phyloP scores from a whole-genome alignment of 1,139 yeast species.

The Debaryomycetaceae sp. region DNA sequence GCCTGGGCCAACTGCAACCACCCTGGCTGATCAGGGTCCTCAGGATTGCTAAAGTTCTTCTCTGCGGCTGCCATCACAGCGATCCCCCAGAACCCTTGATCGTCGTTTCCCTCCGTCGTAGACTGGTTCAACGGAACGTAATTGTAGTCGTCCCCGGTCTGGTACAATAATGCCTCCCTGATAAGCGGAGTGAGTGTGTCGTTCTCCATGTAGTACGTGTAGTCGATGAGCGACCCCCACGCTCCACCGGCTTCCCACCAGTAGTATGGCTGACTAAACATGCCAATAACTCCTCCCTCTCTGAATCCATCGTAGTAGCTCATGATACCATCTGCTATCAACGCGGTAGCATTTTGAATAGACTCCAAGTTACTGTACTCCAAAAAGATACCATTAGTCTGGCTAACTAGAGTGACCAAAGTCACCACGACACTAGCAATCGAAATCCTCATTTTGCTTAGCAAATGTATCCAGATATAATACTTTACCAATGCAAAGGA shows the following conservation, averaged over 20 bases:
- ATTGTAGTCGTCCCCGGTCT: constrained; percentile 63
- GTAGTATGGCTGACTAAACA: constrained; percentile 73
- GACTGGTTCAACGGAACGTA: constrained; percentile 76
- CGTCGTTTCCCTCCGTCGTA: constrained; percentile 85
- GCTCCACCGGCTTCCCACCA: constrained; percentile 98
- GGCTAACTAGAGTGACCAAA: constrained; percentile 4
- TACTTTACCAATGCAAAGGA: neutral
- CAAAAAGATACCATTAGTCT: constrained; percentile 22
- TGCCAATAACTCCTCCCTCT: constrained; percentile 73
- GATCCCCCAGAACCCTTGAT: constrained; percentile 89
- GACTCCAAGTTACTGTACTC: constrained; percentile 38
- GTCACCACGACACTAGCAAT: neutral
- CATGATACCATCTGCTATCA: constrained; percentile 61
- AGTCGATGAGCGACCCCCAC: constrained; percentile 74
- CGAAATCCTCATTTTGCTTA: neutral
- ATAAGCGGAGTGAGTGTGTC: constrained; percentile 54
- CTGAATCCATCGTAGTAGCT: constrained; percentile 66
- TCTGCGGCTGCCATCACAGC: constrained; percentile 84
- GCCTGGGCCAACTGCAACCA: constrained; percentile 82
- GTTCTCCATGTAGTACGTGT: constrained; percentile 59
- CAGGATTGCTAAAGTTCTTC: constrained; percentile 67
- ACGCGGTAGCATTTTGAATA: constrained; percentile 48
- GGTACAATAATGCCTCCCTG: constrained; percentile 58
- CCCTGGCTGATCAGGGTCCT: constrained; percentile 20
- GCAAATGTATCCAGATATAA: neutral